Conservation (phyloP, 148 eudicot genomes). For the Tetragonia tetragonoides region DNA sequence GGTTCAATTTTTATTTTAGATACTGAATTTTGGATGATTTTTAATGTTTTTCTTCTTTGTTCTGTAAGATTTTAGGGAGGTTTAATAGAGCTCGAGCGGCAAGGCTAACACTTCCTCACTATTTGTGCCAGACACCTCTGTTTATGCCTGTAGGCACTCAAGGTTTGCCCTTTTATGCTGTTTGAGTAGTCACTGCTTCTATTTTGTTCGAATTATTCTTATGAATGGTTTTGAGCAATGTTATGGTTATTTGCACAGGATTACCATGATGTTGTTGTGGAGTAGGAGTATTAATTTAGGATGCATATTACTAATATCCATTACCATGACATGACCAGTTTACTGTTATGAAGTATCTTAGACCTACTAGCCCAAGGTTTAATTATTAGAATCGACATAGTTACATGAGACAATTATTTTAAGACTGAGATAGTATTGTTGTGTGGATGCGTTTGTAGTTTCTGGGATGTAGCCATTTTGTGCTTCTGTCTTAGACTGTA, state of each 20-base stretch:
- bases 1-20: neutral
- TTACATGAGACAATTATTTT: neutral
- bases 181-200: neutral
- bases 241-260: neutral
- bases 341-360: neutral
- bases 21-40: neutral
- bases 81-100: slow-evolving; percentile 94
- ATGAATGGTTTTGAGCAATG: neutral
- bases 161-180: slow-evolving; percentile 43
- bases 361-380: too few relatives aligned
- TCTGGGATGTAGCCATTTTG: neutral
- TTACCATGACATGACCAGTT: too few relatives aligned
- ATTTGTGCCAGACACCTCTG: slow-evolving; percentile 76
- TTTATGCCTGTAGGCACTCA: slow-evolving; percentile 99
- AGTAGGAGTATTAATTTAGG: too few relatives aligned
- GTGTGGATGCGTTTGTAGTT: neutral
- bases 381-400: neutral
- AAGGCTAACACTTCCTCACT: slow-evolving; percentile 68
- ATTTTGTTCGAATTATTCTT: neutral
- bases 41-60: neutral
- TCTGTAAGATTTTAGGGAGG: slow-evolving; percentile 71
- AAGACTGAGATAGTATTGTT: neutral
- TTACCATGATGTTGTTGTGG: neutral
- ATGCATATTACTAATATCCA: too few relatives aligned
- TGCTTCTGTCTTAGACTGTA: neutral